These are phyloP conservation scores for Leccinum boreale DNA, from an alignment of 768 basidiomycete species.

Conservation along the genomic window DNA sequence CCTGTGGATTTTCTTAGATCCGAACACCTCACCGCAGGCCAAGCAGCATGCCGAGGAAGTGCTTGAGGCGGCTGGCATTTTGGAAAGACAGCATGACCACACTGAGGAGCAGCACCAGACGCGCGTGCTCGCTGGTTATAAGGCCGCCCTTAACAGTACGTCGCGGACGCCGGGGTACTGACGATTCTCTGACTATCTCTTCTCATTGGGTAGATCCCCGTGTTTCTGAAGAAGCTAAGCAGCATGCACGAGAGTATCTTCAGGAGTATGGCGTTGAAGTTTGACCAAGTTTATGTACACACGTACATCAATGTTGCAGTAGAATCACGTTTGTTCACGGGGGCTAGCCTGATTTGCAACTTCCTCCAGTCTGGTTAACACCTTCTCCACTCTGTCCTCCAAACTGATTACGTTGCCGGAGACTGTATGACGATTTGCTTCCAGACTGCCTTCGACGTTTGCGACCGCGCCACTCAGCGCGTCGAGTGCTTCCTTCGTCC, in stretches of 20 bases:
- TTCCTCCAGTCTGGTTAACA: slow-evolving; percentile 44
- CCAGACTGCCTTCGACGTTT: slow-evolving; percentile 72
- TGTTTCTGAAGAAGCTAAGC: slow-evolving; percentile 47
- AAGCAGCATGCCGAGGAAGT: slow-evolving; percentile 55
- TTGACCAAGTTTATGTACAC: not conserved
- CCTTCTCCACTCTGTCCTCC: slow-evolving; percentile 51
- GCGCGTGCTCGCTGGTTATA: slow-evolving; percentile 54
- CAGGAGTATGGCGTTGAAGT: slow-evolving; percentile 24
- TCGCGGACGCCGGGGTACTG: not conserved
- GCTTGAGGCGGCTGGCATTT: slow-evolving; percentile 43
- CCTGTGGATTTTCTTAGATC: slow-evolving; percentile 25
- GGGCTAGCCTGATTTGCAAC: slow-evolving; percentile 23
- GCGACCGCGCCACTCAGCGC: slow-evolving; percentile 68
- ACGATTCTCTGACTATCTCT: not conserved
- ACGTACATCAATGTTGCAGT: not conserved
- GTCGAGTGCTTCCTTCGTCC: slow-evolving; percentile 56
- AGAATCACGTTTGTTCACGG: not conserved
- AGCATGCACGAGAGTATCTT: slow-evolving; percentile 44
- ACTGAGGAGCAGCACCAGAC: slow-evolving; percentile 39
- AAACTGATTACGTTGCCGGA: slow-evolving; percentile 72
- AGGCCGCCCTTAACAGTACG: slow-evolving; percentile 51
- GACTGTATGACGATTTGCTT: slow-evolving; percentile 67
- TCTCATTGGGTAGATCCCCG: slow-evolving; percentile 35
- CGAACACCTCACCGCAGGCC: slow-evolving; percentile 43
- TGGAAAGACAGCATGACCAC: slow-evolving; percentile 28